Evolutionary conservation across 345 rosid genomes (phyloP).

Genomic region (Bruguiera gymnorhiza): DNA sequence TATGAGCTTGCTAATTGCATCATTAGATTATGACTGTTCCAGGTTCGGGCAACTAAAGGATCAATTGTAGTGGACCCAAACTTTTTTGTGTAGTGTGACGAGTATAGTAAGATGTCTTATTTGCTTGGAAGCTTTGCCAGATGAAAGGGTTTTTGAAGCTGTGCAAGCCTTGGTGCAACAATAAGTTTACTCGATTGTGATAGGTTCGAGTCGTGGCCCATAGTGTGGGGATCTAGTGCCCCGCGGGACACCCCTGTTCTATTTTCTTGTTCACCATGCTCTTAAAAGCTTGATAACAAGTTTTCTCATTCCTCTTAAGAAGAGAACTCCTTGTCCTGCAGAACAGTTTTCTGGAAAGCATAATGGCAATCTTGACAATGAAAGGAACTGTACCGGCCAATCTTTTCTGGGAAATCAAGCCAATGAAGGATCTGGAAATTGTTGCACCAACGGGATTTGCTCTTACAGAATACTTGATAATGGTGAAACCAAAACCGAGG

Average conservation of each 20-base stretch:
- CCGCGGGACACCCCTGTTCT: too few species aligned
- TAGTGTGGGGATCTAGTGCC: too few species aligned
- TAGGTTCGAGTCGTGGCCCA: too few species aligned
- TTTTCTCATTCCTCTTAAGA: conserved; percentile 11
- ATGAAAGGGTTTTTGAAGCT: conserved; percentile 27
- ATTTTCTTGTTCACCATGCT: too few species aligned
- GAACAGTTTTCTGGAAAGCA: conserved; percentile 37
- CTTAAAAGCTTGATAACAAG: too few species aligned
- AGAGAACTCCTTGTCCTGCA: conserved; percentile 36
- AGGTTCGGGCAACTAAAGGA: conserved; percentile 30
- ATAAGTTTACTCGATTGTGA: too few species aligned
- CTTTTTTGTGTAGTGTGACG: conserved; percentile 23
- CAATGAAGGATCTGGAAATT: conserved; percentile 36
- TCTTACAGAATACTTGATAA: conserved; percentile 81
- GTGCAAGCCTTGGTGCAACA: too few species aligned
- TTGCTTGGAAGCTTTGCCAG: conserved; percentile 32
- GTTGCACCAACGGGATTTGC: conserved; percentile 65
- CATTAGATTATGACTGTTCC: conserved; percentile 34
- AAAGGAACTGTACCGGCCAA: conserved; percentile 35
- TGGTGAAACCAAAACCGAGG: conserved; percentile 37
- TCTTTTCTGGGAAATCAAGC: conserved; percentile 30
- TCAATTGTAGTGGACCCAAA: conserved; percentile 26
- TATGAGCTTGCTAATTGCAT: conserved; percentile 24
- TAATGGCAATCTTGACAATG: conserved; percentile 29
- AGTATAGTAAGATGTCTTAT: conserved; percentile 34